Evolutionary conservation across 768 basidiomycete genomes (phyloP).

Genomic region (Sporobolomyces phaffii): DNA sequence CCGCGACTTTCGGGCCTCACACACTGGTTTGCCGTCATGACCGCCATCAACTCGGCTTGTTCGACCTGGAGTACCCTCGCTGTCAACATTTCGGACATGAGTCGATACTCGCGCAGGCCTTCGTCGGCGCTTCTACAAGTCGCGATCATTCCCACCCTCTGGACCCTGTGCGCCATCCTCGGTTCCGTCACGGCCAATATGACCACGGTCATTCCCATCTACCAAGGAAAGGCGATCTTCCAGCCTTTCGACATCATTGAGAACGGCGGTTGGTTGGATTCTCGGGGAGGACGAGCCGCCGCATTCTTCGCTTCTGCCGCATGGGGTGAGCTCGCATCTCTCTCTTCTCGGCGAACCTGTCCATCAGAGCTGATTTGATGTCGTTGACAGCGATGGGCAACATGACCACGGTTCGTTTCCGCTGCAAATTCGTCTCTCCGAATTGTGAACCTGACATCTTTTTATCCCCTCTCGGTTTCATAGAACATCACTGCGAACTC

Average conservation of each 20-base stretch:
- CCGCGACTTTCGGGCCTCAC: conserved; percentile 8
- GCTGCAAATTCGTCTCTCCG: too few species aligned
- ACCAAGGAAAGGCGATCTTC: conserved; percentile 14
- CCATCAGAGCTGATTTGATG: too few species aligned
- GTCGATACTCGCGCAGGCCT: conserved; percentile 10
- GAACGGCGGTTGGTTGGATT: conserved; percentile 23
- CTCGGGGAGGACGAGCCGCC: conserved; percentile 16
- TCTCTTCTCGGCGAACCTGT: background rate
- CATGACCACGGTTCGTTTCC: too few species aligned
- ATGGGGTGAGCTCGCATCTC: background rate
- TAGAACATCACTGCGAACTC: conserved; percentile 36
- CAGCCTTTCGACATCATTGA: conserved; percentile 36
- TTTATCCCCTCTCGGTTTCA: too few species aligned
- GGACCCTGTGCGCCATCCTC: conserved; percentile 32
- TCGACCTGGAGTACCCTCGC: conserved; percentile 4
- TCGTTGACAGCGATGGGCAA: too few species aligned
- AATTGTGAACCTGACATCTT: too few species aligned
- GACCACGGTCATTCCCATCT: conserved; percentile 33
- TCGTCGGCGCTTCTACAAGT: conserved; percentile 28
- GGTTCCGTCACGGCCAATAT: conserved; percentile 38
- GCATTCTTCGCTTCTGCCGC: conserved; percentile 32
- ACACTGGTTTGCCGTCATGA: conserved; percentile 14
- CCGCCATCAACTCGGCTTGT: conserved; percentile 21
- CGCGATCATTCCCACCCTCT: conserved; percentile 39
- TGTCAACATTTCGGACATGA: conserved; percentile 23